Evolutionary conservation across 331 rosid species (phyloP).

Genomic region (Dryas integrifolia): DNA sequence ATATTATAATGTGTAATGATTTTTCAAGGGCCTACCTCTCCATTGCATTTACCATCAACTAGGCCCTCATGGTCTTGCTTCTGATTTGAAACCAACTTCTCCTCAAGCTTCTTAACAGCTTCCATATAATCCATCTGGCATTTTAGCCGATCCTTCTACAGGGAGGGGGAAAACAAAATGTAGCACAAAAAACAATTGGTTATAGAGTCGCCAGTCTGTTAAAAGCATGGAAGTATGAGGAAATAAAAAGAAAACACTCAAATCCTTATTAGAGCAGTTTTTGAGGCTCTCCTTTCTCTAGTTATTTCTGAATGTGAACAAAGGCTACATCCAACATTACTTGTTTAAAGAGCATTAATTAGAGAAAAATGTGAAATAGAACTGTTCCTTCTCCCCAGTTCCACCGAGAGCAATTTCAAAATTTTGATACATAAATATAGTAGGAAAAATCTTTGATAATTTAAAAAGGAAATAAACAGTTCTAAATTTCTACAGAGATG

Average conservation of each 20-base stretch:
- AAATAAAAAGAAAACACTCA: not conserved
- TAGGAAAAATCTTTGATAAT: not conserved
- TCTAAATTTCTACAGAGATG: constrained; percentile 6
- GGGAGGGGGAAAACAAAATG: constrained; percentile 21
- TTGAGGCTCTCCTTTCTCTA: not conserved
- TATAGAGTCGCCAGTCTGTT: not conserved
- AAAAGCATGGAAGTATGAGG: not conserved
- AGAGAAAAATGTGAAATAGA: not conserved
- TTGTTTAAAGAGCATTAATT: not conserved
- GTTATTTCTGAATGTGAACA: not conserved
- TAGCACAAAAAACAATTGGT: not conserved
- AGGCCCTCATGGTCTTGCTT: constrained; percentile 45
- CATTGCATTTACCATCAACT: constrained; percentile 31
- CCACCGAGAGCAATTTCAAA: not conserved
- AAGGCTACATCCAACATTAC: not conserved
- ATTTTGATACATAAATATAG: too few relatives aligned
- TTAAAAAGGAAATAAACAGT: not conserved
- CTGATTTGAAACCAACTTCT: constrained; percentile 76
- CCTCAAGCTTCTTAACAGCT: constrained; percentile 88
- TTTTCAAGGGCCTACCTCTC: constrained; percentile 54
- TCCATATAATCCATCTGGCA: constrained; percentile 96
- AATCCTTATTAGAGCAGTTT: not conserved
- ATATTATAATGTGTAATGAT: constrained; percentile 8
- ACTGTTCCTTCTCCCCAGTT: not conserved
- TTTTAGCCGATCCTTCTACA: constrained; percentile 83